Evolutionary conservation across 164 flowering plant genomes (phyloP).

Genomic region (Tetrastigma voinierianum): DNA sequence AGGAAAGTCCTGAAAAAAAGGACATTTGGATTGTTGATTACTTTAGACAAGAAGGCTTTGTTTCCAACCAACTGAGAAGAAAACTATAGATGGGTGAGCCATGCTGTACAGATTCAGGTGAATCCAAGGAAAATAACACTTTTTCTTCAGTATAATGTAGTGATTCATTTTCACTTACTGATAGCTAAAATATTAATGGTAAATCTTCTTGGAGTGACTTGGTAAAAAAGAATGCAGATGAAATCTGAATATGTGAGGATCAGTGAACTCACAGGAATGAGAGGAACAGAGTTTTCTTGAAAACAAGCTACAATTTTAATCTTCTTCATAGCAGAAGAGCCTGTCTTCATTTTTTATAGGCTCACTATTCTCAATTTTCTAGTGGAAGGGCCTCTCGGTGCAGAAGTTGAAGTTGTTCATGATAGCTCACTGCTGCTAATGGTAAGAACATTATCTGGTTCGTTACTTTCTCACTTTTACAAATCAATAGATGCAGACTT

Average conservation of each 20-base stretch:
- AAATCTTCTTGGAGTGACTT: no score
- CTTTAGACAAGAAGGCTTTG: neutral
- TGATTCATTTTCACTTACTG: no score
- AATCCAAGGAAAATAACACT: neutral
- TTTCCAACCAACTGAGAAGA: neutral
- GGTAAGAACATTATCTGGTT: constrained; percentile 41
- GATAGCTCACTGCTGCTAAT: constrained; percentile 61
- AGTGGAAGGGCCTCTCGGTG: constrained; percentile 69
- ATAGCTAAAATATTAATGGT: no score
- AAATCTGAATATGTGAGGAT: no score
- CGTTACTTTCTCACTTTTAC: constrained; percentile 2
- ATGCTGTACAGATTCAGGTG: neutral
- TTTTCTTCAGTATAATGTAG: neutral
- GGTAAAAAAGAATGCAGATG: no score
- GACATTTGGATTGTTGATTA: neutral
- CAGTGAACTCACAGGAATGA: no score
- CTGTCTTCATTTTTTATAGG: no score
- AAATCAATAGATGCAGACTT: constrained; percentile 4
- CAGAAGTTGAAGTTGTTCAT: constrained; percentile 57
- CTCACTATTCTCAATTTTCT: constrained; percentile 20
- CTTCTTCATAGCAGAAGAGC: neutral
- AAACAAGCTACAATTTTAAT: no score
- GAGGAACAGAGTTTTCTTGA: no score
- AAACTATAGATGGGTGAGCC: neutral
- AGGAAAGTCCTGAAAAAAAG: neutral